Conservation (phyloP, 106 monocot species). For the Dendrobium nobile region DNA sequence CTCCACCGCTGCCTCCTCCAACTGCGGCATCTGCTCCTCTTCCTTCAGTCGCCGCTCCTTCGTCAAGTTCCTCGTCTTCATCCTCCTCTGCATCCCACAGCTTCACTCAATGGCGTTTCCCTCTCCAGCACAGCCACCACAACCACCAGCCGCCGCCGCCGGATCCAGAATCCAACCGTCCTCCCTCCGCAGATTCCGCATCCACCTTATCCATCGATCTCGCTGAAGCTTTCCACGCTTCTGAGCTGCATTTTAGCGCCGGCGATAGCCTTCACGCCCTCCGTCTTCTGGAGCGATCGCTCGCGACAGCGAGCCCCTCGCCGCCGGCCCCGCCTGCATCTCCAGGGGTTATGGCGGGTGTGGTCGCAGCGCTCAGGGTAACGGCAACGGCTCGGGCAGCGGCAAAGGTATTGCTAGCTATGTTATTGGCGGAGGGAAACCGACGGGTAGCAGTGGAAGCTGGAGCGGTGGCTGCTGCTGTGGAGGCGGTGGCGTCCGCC, state of each 20-base stretch:
- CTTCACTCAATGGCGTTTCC: constrained; percentile 98
- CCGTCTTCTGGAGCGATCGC: constrained; percentile 45
- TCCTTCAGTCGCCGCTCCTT: background rate
- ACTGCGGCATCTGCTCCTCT: background rate
- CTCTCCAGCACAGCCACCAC: constrained; percentile 47
- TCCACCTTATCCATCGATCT: constrained; percentile 10
- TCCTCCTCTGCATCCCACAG: constrained; percentile 89
- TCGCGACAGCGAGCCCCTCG: constrained; percentile 19
- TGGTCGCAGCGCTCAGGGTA: constrained; percentile 47
- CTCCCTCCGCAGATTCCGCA: background rate
- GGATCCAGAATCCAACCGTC: background rate
- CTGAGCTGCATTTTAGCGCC: constrained; percentile 48
- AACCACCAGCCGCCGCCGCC: background rate
- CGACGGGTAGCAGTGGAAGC: constrained; percentile 53
- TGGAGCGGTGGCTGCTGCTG: constrained; percentile 41
- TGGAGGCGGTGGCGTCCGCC: constrained; percentile 34
- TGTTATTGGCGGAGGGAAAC: constrained; percentile 61
- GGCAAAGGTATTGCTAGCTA: constrained; percentile 68
- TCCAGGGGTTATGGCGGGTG: constrained; percentile 40
- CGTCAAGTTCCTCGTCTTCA: constrained; percentile 77
- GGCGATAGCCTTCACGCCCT: constrained; percentile 43
- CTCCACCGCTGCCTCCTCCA: background rate
- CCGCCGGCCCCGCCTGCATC: constrained; percentile 8
- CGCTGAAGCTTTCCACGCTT: constrained; percentile 33
- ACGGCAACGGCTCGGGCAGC: constrained; percentile 50